These are phyloP conservation scores for Pseudevernia furfuracea DNA, from an alignment of 495 filamentous ascomycete species.

Conservation along the genomic window DNA sequence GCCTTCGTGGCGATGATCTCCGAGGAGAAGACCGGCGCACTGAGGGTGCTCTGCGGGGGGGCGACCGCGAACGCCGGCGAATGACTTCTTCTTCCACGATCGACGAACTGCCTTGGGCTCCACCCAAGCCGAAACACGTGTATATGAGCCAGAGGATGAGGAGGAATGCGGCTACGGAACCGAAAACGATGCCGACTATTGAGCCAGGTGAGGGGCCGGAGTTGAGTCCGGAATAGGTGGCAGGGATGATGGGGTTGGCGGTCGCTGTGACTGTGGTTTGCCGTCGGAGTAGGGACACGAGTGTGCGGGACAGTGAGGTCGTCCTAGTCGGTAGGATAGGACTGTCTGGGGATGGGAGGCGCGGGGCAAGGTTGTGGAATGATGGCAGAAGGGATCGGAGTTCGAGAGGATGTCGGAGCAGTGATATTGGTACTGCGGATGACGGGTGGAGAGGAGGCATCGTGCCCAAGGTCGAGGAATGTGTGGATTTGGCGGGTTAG, in stretches of 20 bases:
- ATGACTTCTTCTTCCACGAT: slow-evolving; percentile 31
- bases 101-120: slow-evolving; percentile 26
- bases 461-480: background rate
- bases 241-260: slow-evolving; percentile 48
- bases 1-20: slow-evolving; percentile 26
- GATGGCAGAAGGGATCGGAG: slow-evolving; percentile 23
- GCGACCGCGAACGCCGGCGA: slow-evolving; percentile 25
- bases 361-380: slow-evolving; percentile 13
- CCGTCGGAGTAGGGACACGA: slow-evolving; percentile 26
- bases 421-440: slow-evolving; percentile 4
- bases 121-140: slow-evolving; percentile 51
- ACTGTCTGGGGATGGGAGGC: slow-evolving; percentile 3
- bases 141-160: slow-evolving; percentile 70
- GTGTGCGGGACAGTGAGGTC: slow-evolving; percentile 8
- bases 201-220: slow-evolving; percentile 57
- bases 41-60: slow-evolving; percentile 20
- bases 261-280: slow-evolving; percentile 17
- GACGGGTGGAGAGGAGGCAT: slow-evolving; percentile 20
- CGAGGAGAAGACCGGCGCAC: slow-evolving; percentile 22
- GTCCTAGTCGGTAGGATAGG: slow-evolving; percentile 10
- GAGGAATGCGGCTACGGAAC: slow-evolving; percentile 73
- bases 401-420: slow-evolving; percentile 17
- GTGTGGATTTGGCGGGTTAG: background rate
- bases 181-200: slow-evolving; percentile 78
- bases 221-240: slow-evolving; percentile 57